Evolutionary conservation across 1,139 yeast species (phyloP).

Genomic region (Hemisphaericaspora lyxosophila): DNA sequence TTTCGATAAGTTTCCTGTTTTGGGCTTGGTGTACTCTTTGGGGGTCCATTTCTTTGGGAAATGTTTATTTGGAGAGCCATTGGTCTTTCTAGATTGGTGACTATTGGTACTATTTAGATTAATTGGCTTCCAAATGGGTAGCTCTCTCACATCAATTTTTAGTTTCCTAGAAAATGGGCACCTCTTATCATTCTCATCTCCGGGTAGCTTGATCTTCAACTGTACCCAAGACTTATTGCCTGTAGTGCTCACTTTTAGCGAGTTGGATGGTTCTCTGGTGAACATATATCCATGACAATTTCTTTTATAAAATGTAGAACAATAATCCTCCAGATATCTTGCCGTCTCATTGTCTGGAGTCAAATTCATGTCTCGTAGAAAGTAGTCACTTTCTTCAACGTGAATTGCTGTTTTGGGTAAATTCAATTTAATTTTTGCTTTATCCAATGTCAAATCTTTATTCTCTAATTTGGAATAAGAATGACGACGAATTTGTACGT

Average conservation of each 20-base stretch:
- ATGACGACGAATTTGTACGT: neutral
- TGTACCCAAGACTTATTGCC: constrained; percentile 32
- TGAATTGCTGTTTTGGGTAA: constrained; percentile 8
- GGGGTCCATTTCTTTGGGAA: neutral
- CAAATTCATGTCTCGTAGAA: constrained; percentile 6
- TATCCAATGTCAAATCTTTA: neutral
- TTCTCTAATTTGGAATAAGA: neutral
- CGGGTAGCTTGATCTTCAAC: constrained; percentile 23
- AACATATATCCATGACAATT: constrained; percentile 40
- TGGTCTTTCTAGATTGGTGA: neutral
- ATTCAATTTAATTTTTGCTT: constrained; percentile 3
- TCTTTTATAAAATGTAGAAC: constrained; percentile 37
- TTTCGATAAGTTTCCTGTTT: constrained; percentile 14
- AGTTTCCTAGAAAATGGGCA: constrained; percentile 16
- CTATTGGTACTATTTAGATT: constrained; percentile 12
- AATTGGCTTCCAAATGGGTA: constrained; percentile 33
- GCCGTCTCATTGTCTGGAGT: constrained; percentile 3
- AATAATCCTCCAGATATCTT: constrained; percentile 11
- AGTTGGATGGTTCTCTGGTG: constrained; percentile 29
- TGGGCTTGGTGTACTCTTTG: constrained; percentile 7
- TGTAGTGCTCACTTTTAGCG: constrained; percentile 21
- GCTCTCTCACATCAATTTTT: constrained; percentile 28
- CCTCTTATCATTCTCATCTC: constrained; percentile 3
- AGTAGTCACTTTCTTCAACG: constrained; percentile 6
- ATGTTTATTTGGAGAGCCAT: neutral